phyloP scores from a whole-genome alignment of 1,284 basidiomycete species.

The Trichosporon faecale region DNA sequence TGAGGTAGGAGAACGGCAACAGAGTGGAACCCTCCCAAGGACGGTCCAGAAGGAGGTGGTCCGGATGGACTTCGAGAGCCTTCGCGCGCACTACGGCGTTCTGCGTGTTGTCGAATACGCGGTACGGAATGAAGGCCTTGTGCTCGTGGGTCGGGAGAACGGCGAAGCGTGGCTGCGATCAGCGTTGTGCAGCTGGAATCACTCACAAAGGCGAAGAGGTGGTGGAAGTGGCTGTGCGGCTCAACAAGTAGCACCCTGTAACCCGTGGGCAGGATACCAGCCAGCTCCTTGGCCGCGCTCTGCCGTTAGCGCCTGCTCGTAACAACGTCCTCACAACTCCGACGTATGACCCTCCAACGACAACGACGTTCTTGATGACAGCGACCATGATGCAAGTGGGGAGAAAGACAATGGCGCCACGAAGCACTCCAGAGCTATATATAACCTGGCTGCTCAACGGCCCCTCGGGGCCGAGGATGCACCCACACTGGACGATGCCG shows the following conservation, averaged over 20 bases:
- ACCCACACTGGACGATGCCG: too few species aligned
- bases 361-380: constrained; percentile 20
- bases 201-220: constrained; percentile 36
- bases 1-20: constrained; percentile 40
- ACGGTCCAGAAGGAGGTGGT: constrained; percentile 24
- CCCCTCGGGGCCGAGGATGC: neutral
- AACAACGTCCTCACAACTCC: constrained; percentile 17
- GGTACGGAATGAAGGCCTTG: constrained; percentile 62
- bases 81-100: constrained; percentile 24
- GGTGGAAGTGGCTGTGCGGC: constrained; percentile 38
- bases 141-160: constrained; percentile 67
- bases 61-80: constrained; percentile 13
- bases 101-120: constrained; percentile 13
- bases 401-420: neutral
- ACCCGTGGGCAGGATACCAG: constrained; percentile 15
- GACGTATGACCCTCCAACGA: constrained; percentile 34
- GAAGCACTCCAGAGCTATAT: neutral
- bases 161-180: constrained; percentile 57
- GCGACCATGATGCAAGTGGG: neutral
- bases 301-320: constrained; percentile 2
- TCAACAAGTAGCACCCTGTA: constrained; percentile 34
- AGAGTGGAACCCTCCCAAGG: constrained; percentile 17
- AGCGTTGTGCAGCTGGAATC: too few species aligned
- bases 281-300: constrained; percentile 28
- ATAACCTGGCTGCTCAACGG: neutral